Percentiles rank a stretch among this genome's conserved stretches.
Conservation (phyloP, 1,284 basidiomycete species). For the Puccinia coronata region DNA sequence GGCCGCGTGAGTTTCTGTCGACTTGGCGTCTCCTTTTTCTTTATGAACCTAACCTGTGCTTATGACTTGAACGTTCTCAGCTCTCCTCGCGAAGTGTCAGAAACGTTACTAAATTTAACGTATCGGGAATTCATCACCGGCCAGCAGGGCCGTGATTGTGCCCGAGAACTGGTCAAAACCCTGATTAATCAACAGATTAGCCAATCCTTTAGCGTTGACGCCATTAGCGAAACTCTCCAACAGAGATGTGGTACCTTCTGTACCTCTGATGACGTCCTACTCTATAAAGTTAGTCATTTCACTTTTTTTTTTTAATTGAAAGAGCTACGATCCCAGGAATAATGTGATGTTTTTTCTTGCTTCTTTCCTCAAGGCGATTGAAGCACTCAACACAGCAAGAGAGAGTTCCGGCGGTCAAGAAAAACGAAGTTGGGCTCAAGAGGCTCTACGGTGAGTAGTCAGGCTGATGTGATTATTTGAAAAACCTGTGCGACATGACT, state of each 20-base stretch:
- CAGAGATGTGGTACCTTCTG: slow-evolving; percentile 95
- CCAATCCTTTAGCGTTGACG: slow-evolving; percentile 92
- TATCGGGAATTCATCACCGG: slow-evolving; percentile 82
- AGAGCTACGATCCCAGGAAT: background rate
- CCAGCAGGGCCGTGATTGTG: slow-evolving; percentile 76
- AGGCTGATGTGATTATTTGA: slow-evolving; percentile 43
- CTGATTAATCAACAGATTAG: slow-evolving; percentile 97
- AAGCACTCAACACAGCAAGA: slow-evolving; percentile 85
- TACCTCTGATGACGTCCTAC: slow-evolving; percentile 93
- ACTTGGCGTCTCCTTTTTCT: background rate
- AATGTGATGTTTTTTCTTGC: background rate
- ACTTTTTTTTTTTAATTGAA: background rate
- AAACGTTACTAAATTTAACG: slow-evolving; percentile 69
- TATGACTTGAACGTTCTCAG: slow-evolving; percentile 67
- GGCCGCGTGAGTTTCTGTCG: slow-evolving; percentile 65
- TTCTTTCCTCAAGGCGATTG: slow-evolving; percentile 71
- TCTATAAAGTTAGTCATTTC: slow-evolving; percentile 74
- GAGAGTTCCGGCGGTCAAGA: slow-evolving; percentile 74
- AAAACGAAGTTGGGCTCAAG: slow-evolving; percentile 72
- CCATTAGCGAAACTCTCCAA: slow-evolving; percentile 90
- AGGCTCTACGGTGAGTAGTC: slow-evolving; percentile 71
- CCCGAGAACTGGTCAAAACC: slow-evolving; percentile 85
- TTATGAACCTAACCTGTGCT: background rate
- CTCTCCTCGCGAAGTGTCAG: slow-evolving; percentile 52
- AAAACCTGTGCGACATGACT: slow-evolving; percentile 40